Percentiles rank a stretch among this genome's conserved stretches.
These are phyloP conservation scores for Auricularia cornea DNA, from an alignment of 768 basidiomycete genomes.

Conservation along the genomic window DNA sequence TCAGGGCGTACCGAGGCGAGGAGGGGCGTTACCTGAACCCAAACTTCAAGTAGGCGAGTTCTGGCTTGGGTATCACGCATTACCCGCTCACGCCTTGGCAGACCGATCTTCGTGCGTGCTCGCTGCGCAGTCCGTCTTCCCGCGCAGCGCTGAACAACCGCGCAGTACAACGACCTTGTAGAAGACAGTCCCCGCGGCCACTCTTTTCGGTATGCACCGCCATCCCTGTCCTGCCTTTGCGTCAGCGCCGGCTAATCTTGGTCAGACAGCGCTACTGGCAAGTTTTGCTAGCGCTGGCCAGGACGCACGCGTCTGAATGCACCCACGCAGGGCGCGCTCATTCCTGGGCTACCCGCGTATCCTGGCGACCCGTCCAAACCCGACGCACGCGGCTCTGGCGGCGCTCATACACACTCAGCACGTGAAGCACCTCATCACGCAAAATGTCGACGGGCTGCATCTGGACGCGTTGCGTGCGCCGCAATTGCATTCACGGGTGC, in stretches of 20 bases:
- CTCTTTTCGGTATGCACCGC: conserved; percentile 51
- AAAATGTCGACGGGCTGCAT: conserved; percentile 89
- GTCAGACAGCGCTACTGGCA: conserved; percentile 79
- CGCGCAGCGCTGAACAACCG: conserved; percentile 1
- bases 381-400: conserved; percentile 80
- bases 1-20: conserved; percentile 82
- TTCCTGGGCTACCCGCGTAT: conserved; percentile 85
- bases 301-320: not conserved
- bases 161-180: conserved; percentile 73
- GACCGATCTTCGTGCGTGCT: conserved; percentile 19
- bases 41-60: conserved; percentile 62
- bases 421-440: conserved; percentile 63
- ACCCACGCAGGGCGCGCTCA: conserved; percentile 47
- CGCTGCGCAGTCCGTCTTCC: not conserved
- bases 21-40: conserved; percentile 87
- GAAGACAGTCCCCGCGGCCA: conserved; percentile 62
- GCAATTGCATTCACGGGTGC: conserved; percentile 36
- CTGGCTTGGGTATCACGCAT: not conserved
- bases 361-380: conserved; percentile 74
- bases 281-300: conserved; percentile 16
- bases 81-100: conserved; percentile 1
- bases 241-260: not conserved
- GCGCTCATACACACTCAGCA: conserved; percentile 66
- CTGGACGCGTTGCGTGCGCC: conserved; percentile 54
- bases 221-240: not conserved